Evolutionary conservation across 1,139 yeast genomes (phyloP).

Genomic region (Kodamaea fungicola): DNA sequence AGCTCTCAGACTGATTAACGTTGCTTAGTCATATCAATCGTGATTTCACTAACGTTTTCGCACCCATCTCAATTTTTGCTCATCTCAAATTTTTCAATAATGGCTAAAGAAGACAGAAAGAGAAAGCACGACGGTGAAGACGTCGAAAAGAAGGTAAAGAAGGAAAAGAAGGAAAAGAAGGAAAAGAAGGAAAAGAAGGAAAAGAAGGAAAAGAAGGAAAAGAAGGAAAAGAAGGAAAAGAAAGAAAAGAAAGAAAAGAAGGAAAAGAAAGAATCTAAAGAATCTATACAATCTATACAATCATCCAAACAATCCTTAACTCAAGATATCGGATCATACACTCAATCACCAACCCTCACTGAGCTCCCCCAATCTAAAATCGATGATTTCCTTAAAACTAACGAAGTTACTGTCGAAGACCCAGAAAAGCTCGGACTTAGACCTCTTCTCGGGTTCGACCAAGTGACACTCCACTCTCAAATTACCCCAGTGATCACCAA

Average conservation of each 20-base stretch:
- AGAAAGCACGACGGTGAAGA: conserved; percentile 37
- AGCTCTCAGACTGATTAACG: no score
- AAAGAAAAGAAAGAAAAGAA: conserved; percentile 26
- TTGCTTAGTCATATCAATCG: no score
- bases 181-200: conserved; percentile 47
- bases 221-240: conserved; percentile 36
- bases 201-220: conserved; percentile 43
- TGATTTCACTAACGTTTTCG: no score
- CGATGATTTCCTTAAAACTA: conserved; percentile 59
- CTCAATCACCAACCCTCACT: conserved; percentile 28
- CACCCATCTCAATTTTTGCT: conserved; percentile 4
- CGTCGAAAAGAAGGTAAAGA: conserved; percentile 22
- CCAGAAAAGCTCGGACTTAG: conserved; percentile 48
- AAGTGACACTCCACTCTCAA: conserved; percentile 53
- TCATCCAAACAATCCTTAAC: conserved; percentile 9
- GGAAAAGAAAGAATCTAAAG: conserved; percentile 13
- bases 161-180: conserved; percentile 41
- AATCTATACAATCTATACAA: conserved; percentile 13
- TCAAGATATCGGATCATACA: conserved; percentile 16
- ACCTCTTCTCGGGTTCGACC: conserved; percentile 71
- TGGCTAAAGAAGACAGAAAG: conserved; percentile 43
- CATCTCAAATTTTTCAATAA: conserved; percentile 12
- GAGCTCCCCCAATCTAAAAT: conserved; percentile 50
- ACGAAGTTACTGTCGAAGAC: conserved; percentile 81
- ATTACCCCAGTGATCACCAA: conserved; percentile 57